phyloP scores from a whole-genome alignment of 257 asterid species.

The Schizonepeta tenuifolia region DNA sequence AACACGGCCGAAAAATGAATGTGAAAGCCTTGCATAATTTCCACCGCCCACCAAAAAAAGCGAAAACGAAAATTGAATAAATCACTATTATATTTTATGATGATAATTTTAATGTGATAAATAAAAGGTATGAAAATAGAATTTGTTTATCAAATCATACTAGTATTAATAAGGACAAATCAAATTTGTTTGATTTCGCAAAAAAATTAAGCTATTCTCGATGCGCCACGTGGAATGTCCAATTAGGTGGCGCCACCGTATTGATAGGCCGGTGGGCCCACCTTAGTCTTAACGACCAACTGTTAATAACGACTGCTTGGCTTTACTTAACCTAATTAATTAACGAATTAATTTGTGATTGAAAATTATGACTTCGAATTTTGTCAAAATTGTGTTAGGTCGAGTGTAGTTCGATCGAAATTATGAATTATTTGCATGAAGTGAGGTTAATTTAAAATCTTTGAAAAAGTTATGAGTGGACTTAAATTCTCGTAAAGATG shows the following conservation, averaged over 20 bases:
- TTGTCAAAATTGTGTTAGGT: not conserved
- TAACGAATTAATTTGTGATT: not conserved
- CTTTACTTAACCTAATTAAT: not conserved
- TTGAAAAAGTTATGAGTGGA: too few species aligned
- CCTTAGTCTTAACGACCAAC: slow-evolving; percentile 28
- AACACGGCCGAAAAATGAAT: slow-evolving; percentile 1
- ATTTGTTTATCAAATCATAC: too few species aligned
- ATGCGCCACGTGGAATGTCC: slow-evolving; percentile 31
- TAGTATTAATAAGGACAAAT: not conserved
- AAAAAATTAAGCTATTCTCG: not conserved
- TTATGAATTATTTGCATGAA: too few species aligned
- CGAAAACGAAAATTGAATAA: not conserved
- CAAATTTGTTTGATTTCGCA: not conserved
- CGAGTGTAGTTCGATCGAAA: too few species aligned
- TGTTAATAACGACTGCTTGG: slow-evolving; percentile 27
- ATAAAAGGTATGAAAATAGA: not conserved
- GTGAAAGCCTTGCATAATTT: slow-evolving; percentile 18
- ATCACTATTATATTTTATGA: not conserved
- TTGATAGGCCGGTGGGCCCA: slow-evolving; percentile 31
- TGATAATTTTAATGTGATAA: not conserved
- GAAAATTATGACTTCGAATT: not conserved
- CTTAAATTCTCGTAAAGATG: too few species aligned
- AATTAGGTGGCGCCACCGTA: slow-evolving; percentile 30
- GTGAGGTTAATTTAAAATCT: too few species aligned
- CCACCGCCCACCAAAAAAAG: slow-evolving; percentile 3